Evolutionary conservation across 306 rosid genomes (phyloP).

Genomic region (Carpinus viminea): DNA sequence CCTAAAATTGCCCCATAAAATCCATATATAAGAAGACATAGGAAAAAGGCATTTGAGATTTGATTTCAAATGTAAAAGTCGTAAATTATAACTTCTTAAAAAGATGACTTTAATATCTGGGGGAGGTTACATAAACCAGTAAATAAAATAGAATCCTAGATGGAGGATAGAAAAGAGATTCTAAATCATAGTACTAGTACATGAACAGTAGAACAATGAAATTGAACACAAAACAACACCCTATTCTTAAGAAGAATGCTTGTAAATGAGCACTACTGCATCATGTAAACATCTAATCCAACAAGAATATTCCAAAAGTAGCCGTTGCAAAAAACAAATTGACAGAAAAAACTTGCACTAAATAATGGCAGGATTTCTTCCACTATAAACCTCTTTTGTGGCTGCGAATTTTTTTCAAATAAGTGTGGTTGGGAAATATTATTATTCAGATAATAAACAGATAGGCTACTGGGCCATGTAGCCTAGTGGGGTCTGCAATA

Average conservation of each 20-base stretch:
- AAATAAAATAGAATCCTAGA: slow-evolving; percentile 7
- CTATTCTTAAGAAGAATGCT: not conserved
- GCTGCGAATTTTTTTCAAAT: not conserved
- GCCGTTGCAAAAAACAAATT: not conserved
- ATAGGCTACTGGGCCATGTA: not conserved
- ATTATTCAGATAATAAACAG: not conserved
- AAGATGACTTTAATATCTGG: slow-evolving; percentile 13
- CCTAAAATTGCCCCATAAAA: slow-evolving; percentile 56
- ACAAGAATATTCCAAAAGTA: not conserved
- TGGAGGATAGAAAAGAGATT: slow-evolving; percentile 8
- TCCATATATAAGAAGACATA: slow-evolving; percentile 18
- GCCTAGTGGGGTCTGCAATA: not conserved
- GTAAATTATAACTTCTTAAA: slow-evolving; percentile 1
- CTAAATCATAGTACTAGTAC: slow-evolving; percentile 3
- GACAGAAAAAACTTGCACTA: not conserved
- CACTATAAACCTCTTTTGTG: not conserved
- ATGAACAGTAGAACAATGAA: not conserved
- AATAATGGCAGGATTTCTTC: not conserved
- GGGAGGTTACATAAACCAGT: slow-evolving; percentile 2
- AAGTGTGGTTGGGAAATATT: not conserved
- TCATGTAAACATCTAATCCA: not conserved
- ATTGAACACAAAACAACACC: not conserved
- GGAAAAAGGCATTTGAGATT: slow-evolving; percentile 8
- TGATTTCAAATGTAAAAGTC: slow-evolving; percentile 8
- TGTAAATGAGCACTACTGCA: not conserved